Percentiles rank a stretch among this genome's conserved stretches.
Evolutionary conservation across 2,329 filamentous ascomycete species (phyloP).

Genomic region (Aureobasidium vineae): DNA sequence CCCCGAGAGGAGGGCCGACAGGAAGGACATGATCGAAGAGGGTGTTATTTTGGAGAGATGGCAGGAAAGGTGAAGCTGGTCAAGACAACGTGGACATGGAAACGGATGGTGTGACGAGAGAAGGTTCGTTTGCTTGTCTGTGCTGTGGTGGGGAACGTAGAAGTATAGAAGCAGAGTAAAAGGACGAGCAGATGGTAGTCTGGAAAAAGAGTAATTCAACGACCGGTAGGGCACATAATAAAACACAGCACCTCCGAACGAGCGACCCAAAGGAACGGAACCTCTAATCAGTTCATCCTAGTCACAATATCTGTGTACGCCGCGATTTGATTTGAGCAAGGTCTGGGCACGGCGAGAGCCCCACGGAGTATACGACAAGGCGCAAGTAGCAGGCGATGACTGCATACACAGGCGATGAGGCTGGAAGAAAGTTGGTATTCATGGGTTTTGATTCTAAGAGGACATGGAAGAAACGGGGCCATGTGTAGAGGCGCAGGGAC

Average conservation of each 20-base stretch:
- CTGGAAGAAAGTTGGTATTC: constrained; percentile 8
- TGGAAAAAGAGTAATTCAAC: background rate
- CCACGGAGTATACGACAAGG: constrained; percentile 7
- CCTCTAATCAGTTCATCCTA: constrained; percentile 24
- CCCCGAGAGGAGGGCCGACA: constrained; percentile 47
- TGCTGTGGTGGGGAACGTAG: constrained; percentile 18
- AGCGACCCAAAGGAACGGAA: constrained; percentile 19
- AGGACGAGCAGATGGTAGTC: constrained; percentile 2
- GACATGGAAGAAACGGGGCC: background rate
- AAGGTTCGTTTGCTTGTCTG: constrained; percentile 25
- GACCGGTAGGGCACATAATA: constrained; percentile 21
- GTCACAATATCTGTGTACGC: constrained; percentile 23
- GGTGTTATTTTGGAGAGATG: background rate
- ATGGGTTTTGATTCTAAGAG: background rate
- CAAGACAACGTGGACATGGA: background rate
- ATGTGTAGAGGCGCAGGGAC: constrained; percentile 1
- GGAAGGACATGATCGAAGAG: constrained; percentile 40
- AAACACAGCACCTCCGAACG: constrained; percentile 13
- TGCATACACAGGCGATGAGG: constrained; percentile 17
- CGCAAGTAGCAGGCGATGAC: constrained; percentile 21
- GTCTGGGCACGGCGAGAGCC: constrained; percentile 16
- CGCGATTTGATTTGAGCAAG: constrained; percentile 19
- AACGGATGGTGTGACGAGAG: constrained; percentile 15
- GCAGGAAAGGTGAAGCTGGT: background rate
- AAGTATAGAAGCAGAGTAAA: constrained; percentile 11